phyloP scores from a whole-genome alignment of 2,329 filamentous ascomycete species.

The Balansia obtecta region DNA sequence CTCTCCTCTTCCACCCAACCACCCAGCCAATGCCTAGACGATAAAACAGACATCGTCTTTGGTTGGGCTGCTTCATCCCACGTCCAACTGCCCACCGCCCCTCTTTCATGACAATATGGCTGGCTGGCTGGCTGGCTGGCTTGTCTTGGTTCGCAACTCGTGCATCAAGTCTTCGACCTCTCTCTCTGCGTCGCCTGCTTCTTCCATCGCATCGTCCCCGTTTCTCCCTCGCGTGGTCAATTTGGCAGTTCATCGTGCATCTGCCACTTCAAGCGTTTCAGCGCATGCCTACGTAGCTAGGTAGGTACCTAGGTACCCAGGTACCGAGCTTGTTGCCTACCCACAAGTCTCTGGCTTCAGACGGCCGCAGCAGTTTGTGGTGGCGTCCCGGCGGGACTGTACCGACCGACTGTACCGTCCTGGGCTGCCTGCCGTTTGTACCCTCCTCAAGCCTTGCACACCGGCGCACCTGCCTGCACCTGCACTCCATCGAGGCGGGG shows the following conservation, averaged over 20 bases:
- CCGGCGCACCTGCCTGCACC: no score
- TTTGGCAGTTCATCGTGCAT: not conserved
- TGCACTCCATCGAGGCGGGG: no score
- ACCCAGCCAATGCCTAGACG: constrained; percentile 8
- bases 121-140: not conserved
- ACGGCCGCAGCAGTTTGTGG: no score
- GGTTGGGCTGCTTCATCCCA: not conserved
- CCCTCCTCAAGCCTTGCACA: no score
- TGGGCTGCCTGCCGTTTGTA: no score
- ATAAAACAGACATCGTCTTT: constrained; percentile 2
- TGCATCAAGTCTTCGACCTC: not conserved
- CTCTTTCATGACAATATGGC: not conserved
- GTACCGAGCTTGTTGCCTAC: not conserved
- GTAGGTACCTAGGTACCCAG: no score
- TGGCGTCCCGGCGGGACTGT: constrained; percentile 1
- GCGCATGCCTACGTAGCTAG: not conserved
- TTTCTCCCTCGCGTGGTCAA: not conserved
- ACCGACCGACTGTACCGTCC: not conserved
- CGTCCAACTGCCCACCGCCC: not conserved
- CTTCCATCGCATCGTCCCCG: not conserved
- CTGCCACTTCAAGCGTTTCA: not conserved
- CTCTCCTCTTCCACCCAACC: not conserved
- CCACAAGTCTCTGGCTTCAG: no score
- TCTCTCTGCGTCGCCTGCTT: not conserved
- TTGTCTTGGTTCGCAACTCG: not conserved